These are phyloP conservation scores for Colletotrichum camelliae DNA, from an alignment of 2,329 filamentous ascomycete species.

Conservation along the genomic window DNA sequence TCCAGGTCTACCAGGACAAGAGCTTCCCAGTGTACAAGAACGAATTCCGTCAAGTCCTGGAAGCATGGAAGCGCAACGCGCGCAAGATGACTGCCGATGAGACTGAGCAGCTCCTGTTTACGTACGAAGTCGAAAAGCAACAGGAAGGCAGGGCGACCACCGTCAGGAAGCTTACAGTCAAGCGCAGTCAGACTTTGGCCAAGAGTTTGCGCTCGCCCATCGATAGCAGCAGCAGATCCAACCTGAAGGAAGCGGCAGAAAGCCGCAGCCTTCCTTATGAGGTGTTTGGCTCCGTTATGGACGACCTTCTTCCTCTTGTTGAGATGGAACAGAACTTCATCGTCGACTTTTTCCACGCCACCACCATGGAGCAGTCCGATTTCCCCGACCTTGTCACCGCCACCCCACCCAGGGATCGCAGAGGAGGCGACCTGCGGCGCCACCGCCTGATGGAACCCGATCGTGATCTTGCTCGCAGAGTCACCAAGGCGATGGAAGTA, in stretches of 20 bases:
- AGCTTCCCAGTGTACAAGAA: constrained; percentile 79
- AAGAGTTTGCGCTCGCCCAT: constrained; percentile 73
- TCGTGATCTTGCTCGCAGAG: constrained; percentile 80
- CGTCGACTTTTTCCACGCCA: constrained; percentile 95
- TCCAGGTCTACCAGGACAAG: constrained; percentile 81
- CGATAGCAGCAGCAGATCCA: constrained; percentile 58
- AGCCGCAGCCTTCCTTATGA: constrained; percentile 78
- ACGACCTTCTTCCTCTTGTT: constrained; percentile 82
- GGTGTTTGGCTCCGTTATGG: constrained; percentile 79
- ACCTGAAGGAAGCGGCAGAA: constrained; percentile 64
- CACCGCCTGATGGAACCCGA: constrained; percentile 88
- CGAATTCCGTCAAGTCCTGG: constrained; percentile 79
- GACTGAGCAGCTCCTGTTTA: constrained; percentile 80
- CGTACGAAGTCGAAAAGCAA: constrained; percentile 82
- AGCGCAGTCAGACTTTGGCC: constrained; percentile 87
- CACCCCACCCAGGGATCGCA: constrained; percentile 69
- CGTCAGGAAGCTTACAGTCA: constrained; percentile 90
- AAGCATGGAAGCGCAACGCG: constrained; percentile 80
- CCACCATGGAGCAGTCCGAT: constrained; percentile 80
- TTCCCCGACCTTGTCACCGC: constrained; percentile 81
- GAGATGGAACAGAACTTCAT: constrained; percentile 97
- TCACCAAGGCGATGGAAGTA: constrained; percentile 87
- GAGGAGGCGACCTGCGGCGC: constrained; percentile 73
- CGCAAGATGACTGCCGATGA: constrained; percentile 80
- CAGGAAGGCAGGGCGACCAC: constrained; percentile 77